These are phyloP conservation scores for Platismatia glauca DNA, from an alignment of 495 filamentous ascomycete species.

Conservation along the genomic window DNA sequence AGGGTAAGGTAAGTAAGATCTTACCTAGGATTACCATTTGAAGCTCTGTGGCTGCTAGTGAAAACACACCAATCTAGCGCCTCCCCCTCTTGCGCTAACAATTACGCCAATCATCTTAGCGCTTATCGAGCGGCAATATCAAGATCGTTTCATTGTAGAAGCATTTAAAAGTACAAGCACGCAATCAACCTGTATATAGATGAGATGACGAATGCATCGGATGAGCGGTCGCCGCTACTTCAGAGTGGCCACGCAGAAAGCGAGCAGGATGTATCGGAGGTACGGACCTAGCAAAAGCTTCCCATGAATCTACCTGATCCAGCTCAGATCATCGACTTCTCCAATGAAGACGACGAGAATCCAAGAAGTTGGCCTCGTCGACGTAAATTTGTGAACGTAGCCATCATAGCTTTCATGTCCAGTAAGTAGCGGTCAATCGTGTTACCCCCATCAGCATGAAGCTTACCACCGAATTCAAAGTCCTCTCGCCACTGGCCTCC, in stretches of 20 bases:
- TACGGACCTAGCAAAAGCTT: background rate
- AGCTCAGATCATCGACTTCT: conserved; percentile 28
- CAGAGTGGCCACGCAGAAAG: conserved; percentile 7
- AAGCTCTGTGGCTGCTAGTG: no score
- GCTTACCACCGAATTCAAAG: conserved; percentile 16
- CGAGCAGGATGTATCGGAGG: conserved; percentile 11
- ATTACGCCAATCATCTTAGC: background rate
- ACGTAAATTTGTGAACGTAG: conserved; percentile 33
- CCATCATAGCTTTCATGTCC: conserved; percentile 35
- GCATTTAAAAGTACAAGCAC: no score
- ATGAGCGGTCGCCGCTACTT: conserved; percentile 17
- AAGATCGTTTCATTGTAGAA: background rate
- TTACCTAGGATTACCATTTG: no score
- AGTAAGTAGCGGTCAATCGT: conserved; percentile 11
- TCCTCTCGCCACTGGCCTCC: conserved; percentile 33
- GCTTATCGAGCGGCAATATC: background rate
- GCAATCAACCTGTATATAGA: background rate
- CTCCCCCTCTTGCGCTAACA: no score
- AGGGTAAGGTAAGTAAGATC: no score
- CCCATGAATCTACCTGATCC: background rate
- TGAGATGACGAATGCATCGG: background rate
- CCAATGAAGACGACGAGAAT: conserved; percentile 31
- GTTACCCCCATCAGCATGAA: background rate
- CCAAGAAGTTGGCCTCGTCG: conserved; percentile 30
- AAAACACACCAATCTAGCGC: no score